These are phyloP conservation scores for Rhodamnia argentea DNA, from an alignment of 345 rosid genomes.

Conservation along the genomic window DNA sequence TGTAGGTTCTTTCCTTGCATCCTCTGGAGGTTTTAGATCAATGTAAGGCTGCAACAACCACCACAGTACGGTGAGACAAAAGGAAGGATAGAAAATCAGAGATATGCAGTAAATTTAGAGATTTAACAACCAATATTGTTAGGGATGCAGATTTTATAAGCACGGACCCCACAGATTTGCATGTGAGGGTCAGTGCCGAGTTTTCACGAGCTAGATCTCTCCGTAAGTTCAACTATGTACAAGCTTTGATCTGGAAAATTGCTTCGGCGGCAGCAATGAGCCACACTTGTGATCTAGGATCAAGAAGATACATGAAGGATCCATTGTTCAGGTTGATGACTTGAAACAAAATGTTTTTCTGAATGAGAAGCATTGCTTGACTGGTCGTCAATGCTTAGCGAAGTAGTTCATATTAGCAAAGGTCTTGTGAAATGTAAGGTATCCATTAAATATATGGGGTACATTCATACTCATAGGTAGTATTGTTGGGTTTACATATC, in stretches of 20 bases:
- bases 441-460: background rate
- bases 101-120: background rate
- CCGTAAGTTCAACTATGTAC: background rate
- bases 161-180: background rate
- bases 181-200: background rate
- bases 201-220: background rate
- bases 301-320: background rate
- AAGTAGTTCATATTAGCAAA: background rate
- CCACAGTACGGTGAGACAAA: background rate
- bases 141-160: background rate
- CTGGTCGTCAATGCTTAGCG: background rate
- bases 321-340: background rate
- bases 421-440: background rate
- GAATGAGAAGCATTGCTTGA: background rate
- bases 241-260: background rate
- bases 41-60: constrained; percentile 56
- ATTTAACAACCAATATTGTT: background rate
- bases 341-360: background rate
- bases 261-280: background rate
- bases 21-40: constrained; percentile 46
- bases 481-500: background rate
- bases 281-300: background rate
- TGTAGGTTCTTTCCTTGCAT: constrained; percentile 43
- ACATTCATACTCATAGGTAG: background rate
- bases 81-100: background rate